Base-by-base conservation (phyloP, 768 basidiomycete species). In the Pleurotus sapidus region DNA sequence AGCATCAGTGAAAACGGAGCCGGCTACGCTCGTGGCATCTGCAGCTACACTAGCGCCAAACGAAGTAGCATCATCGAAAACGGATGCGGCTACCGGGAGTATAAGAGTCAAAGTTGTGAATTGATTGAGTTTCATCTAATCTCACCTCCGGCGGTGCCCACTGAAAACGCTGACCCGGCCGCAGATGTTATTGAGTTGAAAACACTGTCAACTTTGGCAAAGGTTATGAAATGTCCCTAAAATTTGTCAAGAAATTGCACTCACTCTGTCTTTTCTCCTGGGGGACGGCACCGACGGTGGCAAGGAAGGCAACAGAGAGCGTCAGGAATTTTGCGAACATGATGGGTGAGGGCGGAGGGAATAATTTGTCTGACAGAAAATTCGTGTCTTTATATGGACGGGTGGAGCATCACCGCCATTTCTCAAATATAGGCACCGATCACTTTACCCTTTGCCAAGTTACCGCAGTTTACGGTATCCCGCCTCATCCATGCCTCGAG, bases 401-500 rank as follows among this genome's bases (percentile, higher is more conserved):
- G 30, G 30, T 30, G 30, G 18, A 48, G 49, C 27, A 51, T 51
- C 30, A 34, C 27, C 49, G 17, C 24, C 18, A 25, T 15, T 48
- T 20, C 46, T 34, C 46, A 34, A 27, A 30, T 34, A 27, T 25
- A 15, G 27, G 25, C 15, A 14, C 37, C 23, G 25, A 25, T 25
- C 23, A 50, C 20, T 15, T 30, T 15, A 15, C 7, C 4, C 47
- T 49, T 15, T 20, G 47, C 47, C 47, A 48, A 18, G 18, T 48
- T 48, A 17, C 47, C 53, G 54, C 30, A 43, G 24, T 18, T 48
- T 46, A 20, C 30, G 8, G n/a, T 9, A 14, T 18, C 5, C 20
- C 56, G 55, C 30, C 8, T 34, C 30, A 34, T 34, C 30, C 30
- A 95, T 95, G 93, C 89, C 87, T 63, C 84, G 82, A 63, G 86